A percentile compares a stretch with the other conserved stretches of the same genome.
These are phyloP conservation scores for Closterium sp. DNA, from an alignment of 139 green algal species.

Conservation along the genomic window DNA sequence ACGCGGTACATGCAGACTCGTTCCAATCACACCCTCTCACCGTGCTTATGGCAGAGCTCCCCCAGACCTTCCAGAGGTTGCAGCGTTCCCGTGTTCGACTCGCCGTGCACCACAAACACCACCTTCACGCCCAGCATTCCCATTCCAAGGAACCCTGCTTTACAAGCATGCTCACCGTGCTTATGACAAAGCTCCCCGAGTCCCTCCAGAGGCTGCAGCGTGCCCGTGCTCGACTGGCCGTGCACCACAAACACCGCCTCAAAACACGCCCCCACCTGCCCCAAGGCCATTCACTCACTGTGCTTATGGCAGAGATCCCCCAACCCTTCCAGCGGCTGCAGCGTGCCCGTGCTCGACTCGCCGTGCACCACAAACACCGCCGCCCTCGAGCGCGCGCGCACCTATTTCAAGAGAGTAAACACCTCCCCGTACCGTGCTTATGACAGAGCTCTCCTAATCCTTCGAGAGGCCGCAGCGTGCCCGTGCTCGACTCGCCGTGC, in stretches of 20 bases:
- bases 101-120: constrained; percentile 64
- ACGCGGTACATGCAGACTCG: no score
- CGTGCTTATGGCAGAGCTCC: constrained; percentile 69
- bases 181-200: constrained; percentile 72
- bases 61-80: constrained; percentile 70
- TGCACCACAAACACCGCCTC: constrained; percentile 54
- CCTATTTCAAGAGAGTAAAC: no score
- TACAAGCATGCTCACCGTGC: no score
- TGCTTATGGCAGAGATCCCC: constrained; percentile 76
- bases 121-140: no score
- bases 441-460: constrained; percentile 77
- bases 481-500: constrained; percentile 83
- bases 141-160: no score
- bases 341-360: no score
- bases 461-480: constrained; percentile 59
- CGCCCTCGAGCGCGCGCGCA: no score
- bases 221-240: constrained; percentile 83
- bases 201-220: constrained; percentile 61
- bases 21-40: not conserved
- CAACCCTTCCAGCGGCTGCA: constrained; percentile 66
- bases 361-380: constrained; percentile 61
- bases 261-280: no score
- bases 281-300: constrained; percentile 55
- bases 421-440: no score
- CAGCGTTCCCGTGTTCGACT: no score